phyloP scores from a whole-genome alignment of 306 rosid genomes.

The Comarum palustre region DNA sequence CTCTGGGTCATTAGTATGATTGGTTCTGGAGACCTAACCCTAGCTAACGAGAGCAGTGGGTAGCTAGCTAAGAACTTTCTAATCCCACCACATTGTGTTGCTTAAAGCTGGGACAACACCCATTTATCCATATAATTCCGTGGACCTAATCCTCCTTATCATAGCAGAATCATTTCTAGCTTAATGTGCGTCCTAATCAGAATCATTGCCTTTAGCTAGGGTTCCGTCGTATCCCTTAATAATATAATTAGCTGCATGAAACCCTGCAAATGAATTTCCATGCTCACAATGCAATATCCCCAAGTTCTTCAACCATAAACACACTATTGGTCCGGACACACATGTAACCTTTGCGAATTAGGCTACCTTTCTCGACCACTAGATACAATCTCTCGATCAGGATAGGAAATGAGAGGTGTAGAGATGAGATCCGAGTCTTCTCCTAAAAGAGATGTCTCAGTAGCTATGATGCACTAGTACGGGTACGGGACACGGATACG shows the following conservation, averaged over 20 bases:
- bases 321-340: too few species aligned
- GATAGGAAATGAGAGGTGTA: slow-evolving; percentile 20
- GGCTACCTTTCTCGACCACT: slow-evolving; percentile 7
- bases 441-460: too few species aligned
- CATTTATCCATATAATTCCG: slow-evolving; percentile 5
- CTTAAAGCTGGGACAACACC: slow-evolving; percentile 29
- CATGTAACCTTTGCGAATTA: neutral
- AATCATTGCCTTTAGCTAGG: slow-evolving; percentile 5
- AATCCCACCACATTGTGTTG: slow-evolving; percentile 28
- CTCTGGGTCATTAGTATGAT: slow-evolving; percentile 11
- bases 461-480: too few species aligned
- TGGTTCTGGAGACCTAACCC: neutral
- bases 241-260: neutral
- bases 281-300: neutral
- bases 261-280: neutral
- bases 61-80: slow-evolving; percentile 3
- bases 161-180: slow-evolving; percentile 14
- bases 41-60: neutral
- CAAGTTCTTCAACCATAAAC: neutral
- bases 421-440: slow-evolving; percentile 4
- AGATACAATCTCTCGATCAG: neutral
- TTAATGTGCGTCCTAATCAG: slow-evolving; percentile 17
- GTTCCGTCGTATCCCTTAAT: neutral
- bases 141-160: slow-evolving; percentile 25
- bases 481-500: too few species aligned